Evolutionary conservation across 257 asterid genomes (phyloP), one percentile per base, ranked within the genome.

Genomic region (Gentiana straminea): DNA sequence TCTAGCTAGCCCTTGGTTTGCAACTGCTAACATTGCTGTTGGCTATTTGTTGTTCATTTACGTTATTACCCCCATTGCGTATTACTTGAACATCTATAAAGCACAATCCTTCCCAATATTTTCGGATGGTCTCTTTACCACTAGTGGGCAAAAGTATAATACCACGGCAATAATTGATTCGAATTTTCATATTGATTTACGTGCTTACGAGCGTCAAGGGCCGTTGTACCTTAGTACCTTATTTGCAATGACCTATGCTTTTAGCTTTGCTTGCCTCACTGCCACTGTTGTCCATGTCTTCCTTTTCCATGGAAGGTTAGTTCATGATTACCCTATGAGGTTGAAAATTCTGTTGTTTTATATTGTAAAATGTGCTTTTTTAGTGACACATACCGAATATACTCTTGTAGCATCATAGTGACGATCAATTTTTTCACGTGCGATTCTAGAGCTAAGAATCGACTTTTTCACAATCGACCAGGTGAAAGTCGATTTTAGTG

Each of bases 1-100:
- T 9, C 70, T 91, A 59, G 97, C 95, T 47, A 91, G 98, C 80
- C 98, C 98, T 13, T 91, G 98, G 98, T 91, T 91, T 57, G 96
- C 97, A 33, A 83, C 98, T 62, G 98, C 83, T 49, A 91, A 91
- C 51, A 73, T 91, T 46, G 94, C 98, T 46, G 86, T 69, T 57
- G 98, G 97, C 50, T 91, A 80, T 77, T 62, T 84, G 51, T 66
- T 87, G 52, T 64, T 88, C 72, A 70, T 83, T 84, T 91, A 87
- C 54, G 74, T 77, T 32, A 54, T 83, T 38, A 77, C 89, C 33
- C 98, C 97, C 34, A 43, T 79, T 9, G 63, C 70, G 73, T 91
- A 91, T 61, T 84, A 94, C 94, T 66, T 73, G 75, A 64, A 84
- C 58, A 72, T 79, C 58, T 91, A 75, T 72, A 78, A 73, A 13